phyloP scores from a whole-genome alignment of 2,329 filamentous ascomycete genomes.

The Aureobasidium sp. region DNA sequence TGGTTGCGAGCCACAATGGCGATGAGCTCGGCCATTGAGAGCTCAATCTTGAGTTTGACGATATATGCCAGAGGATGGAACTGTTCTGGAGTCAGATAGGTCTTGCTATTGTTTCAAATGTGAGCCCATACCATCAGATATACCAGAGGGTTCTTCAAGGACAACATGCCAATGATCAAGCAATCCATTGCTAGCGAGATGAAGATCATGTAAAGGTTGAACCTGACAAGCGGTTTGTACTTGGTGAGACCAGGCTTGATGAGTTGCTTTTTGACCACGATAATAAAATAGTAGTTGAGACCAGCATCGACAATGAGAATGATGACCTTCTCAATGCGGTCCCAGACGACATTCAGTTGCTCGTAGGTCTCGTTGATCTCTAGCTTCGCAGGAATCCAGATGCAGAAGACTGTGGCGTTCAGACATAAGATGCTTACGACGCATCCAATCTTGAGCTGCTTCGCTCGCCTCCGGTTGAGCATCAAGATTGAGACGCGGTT shows the following conservation, averaged over 20 bases:
- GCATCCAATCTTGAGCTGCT: slow-evolving; percentile 31
- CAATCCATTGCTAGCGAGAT: slow-evolving; percentile 46
- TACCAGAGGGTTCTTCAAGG: slow-evolving; percentile 40
- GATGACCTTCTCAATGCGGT: slow-evolving; percentile 32
- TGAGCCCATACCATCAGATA: slow-evolving; percentile 20
- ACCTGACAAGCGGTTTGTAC: slow-evolving; percentile 43
- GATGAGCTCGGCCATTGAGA: slow-evolving; percentile 47
- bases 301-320: slow-evolving; percentile 31
- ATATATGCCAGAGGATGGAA: slow-evolving; percentile 37
- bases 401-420: slow-evolving; percentile 17
- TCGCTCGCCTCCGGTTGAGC: slow-evolving; percentile 20
- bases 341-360: slow-evolving; percentile 32
- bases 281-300: slow-evolving; percentile 35
- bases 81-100: slow-evolving; percentile 38
- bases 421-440: slow-evolving; percentile 33
- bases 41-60: slow-evolving; percentile 46
- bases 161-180: slow-evolving; percentile 43
- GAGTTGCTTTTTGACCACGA: slow-evolving; percentile 40
- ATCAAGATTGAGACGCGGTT: slow-evolving; percentile 27
- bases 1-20: slow-evolving; percentile 28
- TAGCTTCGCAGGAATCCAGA: slow-evolving; percentile 31
- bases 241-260: slow-evolving; percentile 44
- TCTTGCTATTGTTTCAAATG: slow-evolving; percentile 35
- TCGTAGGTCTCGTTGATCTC: slow-evolving; percentile 28
- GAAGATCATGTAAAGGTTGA: slow-evolving; percentile 46